Percentiles rank a stretch among this genome's conserved stretches.
Evolutionary conservation across 176 grass and related monocot species (phyloP).

Genomic region (Musa acuminata): DNA sequence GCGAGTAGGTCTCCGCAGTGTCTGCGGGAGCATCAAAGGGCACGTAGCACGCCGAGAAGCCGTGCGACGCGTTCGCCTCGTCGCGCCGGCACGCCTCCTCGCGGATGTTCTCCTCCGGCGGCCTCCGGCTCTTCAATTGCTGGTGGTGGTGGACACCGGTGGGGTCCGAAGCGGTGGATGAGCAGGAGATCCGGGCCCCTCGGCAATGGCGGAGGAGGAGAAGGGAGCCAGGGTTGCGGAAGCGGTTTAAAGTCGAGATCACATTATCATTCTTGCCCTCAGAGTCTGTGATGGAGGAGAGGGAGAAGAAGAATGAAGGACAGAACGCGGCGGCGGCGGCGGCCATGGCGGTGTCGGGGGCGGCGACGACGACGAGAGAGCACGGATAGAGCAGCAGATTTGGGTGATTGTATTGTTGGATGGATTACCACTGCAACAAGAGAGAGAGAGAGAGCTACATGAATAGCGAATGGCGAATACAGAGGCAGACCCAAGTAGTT

Average conservation of each 20-base stretch:
- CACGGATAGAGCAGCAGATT: too few relatives aligned
- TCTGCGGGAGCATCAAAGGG: conserved; percentile 25
- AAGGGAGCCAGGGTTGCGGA: not conserved
- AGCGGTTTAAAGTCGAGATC: not conserved
- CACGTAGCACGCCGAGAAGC: conserved; percentile 54
- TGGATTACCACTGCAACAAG: too few relatives aligned
- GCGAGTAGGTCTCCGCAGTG: conserved; percentile 64
- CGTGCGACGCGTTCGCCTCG: conserved; percentile 24
- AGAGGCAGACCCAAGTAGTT: too few relatives aligned
- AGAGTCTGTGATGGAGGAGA: not conserved
- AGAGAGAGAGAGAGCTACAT: too few relatives aligned
- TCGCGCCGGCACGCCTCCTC: conserved; percentile 74
- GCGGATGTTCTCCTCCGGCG: conserved; percentile 81
- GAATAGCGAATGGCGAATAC: too few relatives aligned
- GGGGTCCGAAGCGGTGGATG: not conserved
- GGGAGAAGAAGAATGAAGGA: not conserved
- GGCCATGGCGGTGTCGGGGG: not conserved
- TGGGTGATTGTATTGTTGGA: too few relatives aligned
- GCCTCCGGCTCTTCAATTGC: conserved; percentile 36
- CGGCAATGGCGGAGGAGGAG: conserved; percentile 9
- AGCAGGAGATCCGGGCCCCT: conserved; percentile 20
- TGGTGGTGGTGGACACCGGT: not conserved
- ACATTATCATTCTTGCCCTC: not conserved
- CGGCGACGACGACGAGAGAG: not conserved
- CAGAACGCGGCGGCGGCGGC: not conserved